Percentiles rank a stretch among this genome's conserved stretches.
phyloP scores from a whole-genome alignment of 495 filamentous ascomycete species.

The Arthonia radiata region DNA sequence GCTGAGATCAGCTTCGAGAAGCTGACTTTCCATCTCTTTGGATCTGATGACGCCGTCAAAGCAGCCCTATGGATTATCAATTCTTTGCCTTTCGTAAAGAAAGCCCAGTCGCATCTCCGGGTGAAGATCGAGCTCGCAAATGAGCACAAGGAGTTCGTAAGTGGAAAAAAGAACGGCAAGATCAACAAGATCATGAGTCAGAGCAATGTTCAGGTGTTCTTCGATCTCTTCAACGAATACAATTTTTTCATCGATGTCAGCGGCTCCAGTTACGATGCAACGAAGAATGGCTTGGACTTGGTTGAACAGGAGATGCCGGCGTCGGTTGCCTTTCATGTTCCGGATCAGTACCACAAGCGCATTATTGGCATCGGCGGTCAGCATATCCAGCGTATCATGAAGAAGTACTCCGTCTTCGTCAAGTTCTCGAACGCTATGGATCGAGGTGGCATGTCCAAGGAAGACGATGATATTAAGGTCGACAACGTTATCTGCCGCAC shows the following conservation, averaged over 20 bases:
- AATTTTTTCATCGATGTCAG: slow-evolving; percentile 98
- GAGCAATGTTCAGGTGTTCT: slow-evolving; percentile 96
- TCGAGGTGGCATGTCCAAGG: slow-evolving; percentile 73
- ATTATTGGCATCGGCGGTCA: slow-evolving; percentile 97
- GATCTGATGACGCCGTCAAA: slow-evolving; percentile 88
- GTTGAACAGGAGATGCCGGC: slow-evolving; percentile 99
- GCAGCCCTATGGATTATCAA: slow-evolving; percentile 78
- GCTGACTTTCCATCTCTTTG: slow-evolving; percentile 75
- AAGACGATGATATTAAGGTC: slow-evolving; percentile 93
- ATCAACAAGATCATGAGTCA: slow-evolving; percentile 99
- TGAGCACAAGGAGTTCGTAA: slow-evolving; percentile 98
- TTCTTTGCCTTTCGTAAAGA: slow-evolving; percentile 68
- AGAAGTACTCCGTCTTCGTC: slow-evolving; percentile 98
- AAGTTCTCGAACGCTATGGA: slow-evolving; percentile 99
- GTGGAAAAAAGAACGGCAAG: slow-evolving; percentile 98
- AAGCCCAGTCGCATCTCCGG: slow-evolving; percentile 71
- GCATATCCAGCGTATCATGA: slow-evolving; percentile 99
- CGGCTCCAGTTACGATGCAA: slow-evolving; percentile 69
- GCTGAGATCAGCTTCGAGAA: slow-evolving; percentile 89
- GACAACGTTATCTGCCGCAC: slow-evolving; percentile 98
- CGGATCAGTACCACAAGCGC: slow-evolving; percentile 98
- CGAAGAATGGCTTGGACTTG: slow-evolving; percentile 69
- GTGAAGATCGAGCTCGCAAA: slow-evolving; percentile 98
- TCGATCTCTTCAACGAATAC: slow-evolving; percentile 97
- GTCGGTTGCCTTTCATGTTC: slow-evolving; percentile 96